Base-by-base conservation (phyloP, 441 rosid species). In the Arabidopsis hybrid region DNA sequence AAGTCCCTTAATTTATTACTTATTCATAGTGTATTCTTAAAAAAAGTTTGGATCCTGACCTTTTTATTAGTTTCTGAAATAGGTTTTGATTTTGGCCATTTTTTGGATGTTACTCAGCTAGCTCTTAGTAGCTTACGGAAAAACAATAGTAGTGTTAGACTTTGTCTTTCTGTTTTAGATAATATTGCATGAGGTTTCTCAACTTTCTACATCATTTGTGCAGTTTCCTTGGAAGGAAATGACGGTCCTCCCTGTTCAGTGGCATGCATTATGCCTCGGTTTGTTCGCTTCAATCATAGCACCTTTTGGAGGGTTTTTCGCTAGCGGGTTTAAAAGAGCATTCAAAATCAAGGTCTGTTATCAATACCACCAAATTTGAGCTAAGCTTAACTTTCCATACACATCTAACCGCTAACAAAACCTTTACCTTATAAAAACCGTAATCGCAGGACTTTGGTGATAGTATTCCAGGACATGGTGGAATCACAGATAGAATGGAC, bases 391-490 rank as follows among this genome's bases (percentile, higher is more conserved):
- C 13, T 65, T 65, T 26, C 7, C 16, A 14, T 32, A 17, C 10
- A 10, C 32, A 40, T 51, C 49, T 32, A 64, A 29, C 36, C 13
- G 12, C 55, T 52, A 18, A 71, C 47, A 13, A 52, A 51, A 43
- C 45, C 73, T 17, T 29, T 74, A 4, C 69, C 13, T 29, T 4
- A 67, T 4, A 42, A 58, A 47, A 68, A 10, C 43, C 42, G 55
- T 74, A 71, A 43, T 46, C 7, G 14, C 89, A 94, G 99, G 99
- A 94, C 79, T 94, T 92, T 80, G 97, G 97, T 46, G 97, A 94
- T 79, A 92, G 97, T 79, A 94, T 94, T 72, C 97, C 97, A 12
- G 99, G 99, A 67, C 99, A 94, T 81, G 99, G 97, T 52, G 97
- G 99, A 60, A 88, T 94, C 76, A 94, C 99, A 1, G 99, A 94